Evolutionary conservation across 345 rosid genomes (phyloP), one percentile per base, ranked within the genome.

Genomic region (Carallia brachiata): DNA sequence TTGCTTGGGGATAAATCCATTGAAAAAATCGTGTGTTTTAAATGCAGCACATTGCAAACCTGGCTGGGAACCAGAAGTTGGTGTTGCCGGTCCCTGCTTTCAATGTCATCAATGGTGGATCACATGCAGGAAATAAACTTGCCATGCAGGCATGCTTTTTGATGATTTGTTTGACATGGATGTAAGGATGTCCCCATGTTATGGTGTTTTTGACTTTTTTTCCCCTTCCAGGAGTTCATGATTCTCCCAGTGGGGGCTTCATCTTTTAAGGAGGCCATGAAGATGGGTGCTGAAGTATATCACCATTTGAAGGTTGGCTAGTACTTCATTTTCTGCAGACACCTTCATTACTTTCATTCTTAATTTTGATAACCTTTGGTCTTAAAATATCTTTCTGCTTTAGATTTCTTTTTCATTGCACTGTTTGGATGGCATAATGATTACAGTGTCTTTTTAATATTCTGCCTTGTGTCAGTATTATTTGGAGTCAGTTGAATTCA

Each of bases 81-180:
- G 97, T 95, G 34, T 75, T 95, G 15, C 98, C 99, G 2, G 97
- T 95, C 37, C 99, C 99, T 6, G 99, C 99, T 57, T 95, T 95
- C 83, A 95, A 95, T 76, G 99, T 95, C 79, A 95, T 95, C 79
- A 95, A 95, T 52, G 99, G 99, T 75, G 99, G 99, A 64, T 95
- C 99, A 39, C 99, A 95, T 78, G 98, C 99, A 2, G 99, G 98
- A 69, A 95, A 95, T 81, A 92, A 95, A 77, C 98, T 95, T 44
- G 99, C 98, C 15, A 92, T 95, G 99, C 98, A 93, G 96, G 98
- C 62, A 73, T 7, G 71, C 32, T 40, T 56, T 31, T 50, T 15
- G 34, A 39, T 50, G n/a, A 19, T 76, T n/a, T 18, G 6, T 31
- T 62, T 65, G n/a, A 40, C 59, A 19, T 19, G 7, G 8, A 55